Evolutionary conservation across 2,329 filamentous ascomycete genomes (phyloP).

Genomic region (Ophiostoma angusticollis): DNA sequence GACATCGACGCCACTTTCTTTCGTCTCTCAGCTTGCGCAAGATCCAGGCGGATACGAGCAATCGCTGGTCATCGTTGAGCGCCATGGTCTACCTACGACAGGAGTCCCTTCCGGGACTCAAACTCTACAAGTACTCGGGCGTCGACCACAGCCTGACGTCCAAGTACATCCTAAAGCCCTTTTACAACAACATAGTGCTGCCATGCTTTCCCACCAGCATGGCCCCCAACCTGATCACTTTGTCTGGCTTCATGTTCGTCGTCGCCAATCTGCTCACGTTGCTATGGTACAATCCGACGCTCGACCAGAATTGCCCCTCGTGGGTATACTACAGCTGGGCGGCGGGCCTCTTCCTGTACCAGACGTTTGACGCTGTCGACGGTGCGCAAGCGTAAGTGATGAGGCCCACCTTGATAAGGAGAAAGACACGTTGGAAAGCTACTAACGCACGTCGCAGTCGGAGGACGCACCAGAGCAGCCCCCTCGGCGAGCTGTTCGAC

Average conservation of each 20-base stretch:
- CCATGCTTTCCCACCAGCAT: slow-evolving; percentile 90
- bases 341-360: slow-evolving; percentile 81
- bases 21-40: too few species aligned
- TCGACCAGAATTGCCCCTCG: slow-evolving; percentile 82
- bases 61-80: too few species aligned
- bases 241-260: slow-evolving; percentile 83
- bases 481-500: slow-evolving; percentile 91
- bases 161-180: slow-evolving; percentile 91
- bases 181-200: slow-evolving; percentile 92
- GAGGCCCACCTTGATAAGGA: too few species aligned
- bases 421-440: neutral
- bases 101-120: slow-evolving; percentile 74
- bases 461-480: slow-evolving; percentile 82
- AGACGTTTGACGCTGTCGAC: slow-evolving; percentile 97
- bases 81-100: slow-evolving; percentile 91
- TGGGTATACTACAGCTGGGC: slow-evolving; percentile 97
- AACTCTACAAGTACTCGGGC: slow-evolving; percentile 87
- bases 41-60: too few species aligned
- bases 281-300: slow-evolving; percentile 88
- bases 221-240: slow-evolving; percentile 79
- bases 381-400: slow-evolving; percentile 72
- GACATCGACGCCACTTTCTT: too few species aligned
- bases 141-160: slow-evolving; percentile 86
- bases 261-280: slow-evolving; percentile 80
- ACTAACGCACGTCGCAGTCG: slow-evolving; percentile 37